phyloP scores from a whole-genome alignment of 306 rosid genomes.

The Quillaja saponaria region DNA sequence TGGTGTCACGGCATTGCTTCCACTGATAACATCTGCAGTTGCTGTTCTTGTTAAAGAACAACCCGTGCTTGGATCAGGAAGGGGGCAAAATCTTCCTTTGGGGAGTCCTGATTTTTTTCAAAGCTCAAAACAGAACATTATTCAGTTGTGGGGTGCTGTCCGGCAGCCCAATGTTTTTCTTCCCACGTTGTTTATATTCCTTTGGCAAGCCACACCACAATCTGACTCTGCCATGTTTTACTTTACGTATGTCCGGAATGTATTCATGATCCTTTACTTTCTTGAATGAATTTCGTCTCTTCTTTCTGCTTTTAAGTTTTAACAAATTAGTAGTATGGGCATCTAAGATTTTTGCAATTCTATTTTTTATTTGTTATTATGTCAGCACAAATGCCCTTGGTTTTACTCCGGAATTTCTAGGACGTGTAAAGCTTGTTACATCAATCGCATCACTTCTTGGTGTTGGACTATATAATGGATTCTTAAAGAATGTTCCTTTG shows the following conservation, averaged over 20 bases:
- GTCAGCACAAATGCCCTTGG: slow-evolving; percentile 92
- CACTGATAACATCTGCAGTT: slow-evolving; percentile 87
- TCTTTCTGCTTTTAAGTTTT: slow-evolving; percentile 18
- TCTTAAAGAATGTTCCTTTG: slow-evolving; percentile 77
- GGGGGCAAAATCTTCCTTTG: slow-evolving; percentile 45
- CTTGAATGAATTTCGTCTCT: slow-evolving; percentile 16
- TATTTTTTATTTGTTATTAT: slow-evolving; percentile 21
- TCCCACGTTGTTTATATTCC: slow-evolving; percentile 86
- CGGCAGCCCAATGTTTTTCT: slow-evolving; percentile 74
- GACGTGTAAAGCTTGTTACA: slow-evolving; percentile 94
- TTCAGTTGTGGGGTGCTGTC: slow-evolving; percentile 76
- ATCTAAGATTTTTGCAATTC: slow-evolving; percentile 27
- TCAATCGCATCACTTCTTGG: slow-evolving; percentile 91
- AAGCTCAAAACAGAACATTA: slow-evolving; percentile 65
- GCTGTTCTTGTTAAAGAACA: slow-evolving; percentile 91
- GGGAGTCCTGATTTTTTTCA: slow-evolving; percentile 49
- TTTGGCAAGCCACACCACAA: slow-evolving; percentile 99
- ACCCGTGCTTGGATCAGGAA: slow-evolving; percentile 45
- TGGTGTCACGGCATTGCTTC: slow-evolving; percentile 89
- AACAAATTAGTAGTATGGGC: slow-evolving; percentile 8
- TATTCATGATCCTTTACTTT: slow-evolving; percentile 21
- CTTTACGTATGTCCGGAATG: slow-evolving; percentile 66
- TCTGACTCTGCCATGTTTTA: slow-evolving; percentile 98
- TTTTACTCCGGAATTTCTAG: slow-evolving; percentile 87
- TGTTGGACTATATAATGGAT: slow-evolving; percentile 91